A percentile compares a stretch with the other conserved stretches of the same genome.
These are phyloP conservation scores for Closterium sp. DNA, from an alignment of 139 green algal species.

Conservation along the genomic window DNA sequence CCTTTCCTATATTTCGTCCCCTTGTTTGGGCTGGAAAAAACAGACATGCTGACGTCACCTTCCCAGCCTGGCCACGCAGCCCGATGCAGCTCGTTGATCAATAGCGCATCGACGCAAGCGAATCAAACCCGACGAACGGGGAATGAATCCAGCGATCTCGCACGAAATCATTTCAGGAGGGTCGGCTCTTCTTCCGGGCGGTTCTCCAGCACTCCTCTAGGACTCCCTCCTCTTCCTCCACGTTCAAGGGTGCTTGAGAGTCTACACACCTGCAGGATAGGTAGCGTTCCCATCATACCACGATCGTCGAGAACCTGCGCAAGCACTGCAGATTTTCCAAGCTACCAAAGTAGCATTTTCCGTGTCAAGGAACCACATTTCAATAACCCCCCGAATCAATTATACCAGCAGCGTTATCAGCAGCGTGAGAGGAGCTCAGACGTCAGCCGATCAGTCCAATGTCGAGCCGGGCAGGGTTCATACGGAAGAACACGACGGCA, in stretches of 20 bases:
- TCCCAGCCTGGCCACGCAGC: not conserved
- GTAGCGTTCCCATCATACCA: not conserved
- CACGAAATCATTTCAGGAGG: not conserved
- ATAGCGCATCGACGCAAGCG: not conserved
- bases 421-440: not conserved
- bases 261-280: not conserved
- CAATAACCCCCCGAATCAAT: not conserved
- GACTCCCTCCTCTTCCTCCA: not conserved
- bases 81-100: not conserved
- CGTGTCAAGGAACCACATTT: not conserved
- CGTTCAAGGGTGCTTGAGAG: not conserved
- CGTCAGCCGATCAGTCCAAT: not conserved
- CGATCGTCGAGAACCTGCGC: not conserved
- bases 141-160: not conserved
- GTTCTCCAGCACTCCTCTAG: not conserved
- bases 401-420: not conserved
- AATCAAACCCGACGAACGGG: not conserved
- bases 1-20: not conserved
- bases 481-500: not conserved
- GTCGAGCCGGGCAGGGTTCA: not conserved
- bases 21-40: not conserved
- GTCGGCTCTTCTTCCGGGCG: not conserved
- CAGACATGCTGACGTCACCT: not conserved
- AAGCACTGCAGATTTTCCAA: not conserved
- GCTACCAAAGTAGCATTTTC: not conserved